phyloP scores from a whole-genome alignment of 176 grass and related monocot species.

The Cenchrus americanus region DNA sequence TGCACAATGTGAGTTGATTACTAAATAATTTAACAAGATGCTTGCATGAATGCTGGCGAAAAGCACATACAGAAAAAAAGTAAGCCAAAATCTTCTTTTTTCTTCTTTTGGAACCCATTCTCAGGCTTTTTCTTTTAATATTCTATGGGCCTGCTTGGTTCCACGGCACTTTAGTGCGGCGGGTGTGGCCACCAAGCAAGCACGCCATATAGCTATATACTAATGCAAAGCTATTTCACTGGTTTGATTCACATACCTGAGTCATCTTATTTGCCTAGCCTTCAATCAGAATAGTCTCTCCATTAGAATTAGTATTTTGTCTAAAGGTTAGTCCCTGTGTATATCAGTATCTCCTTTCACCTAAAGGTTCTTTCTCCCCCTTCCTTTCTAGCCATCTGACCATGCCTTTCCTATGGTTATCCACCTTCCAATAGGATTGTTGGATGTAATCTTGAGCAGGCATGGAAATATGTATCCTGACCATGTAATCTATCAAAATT shows the following conservation, averaged over 20 bases:
- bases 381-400: background rate
- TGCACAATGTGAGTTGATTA: background rate
- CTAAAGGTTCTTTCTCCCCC: background rate
- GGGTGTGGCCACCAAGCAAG: too few relatives aligned
- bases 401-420: background rate
- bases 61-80: background rate
- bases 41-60: background rate
- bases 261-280: background rate
- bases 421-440: background rate
- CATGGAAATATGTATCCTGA: background rate
- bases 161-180: too few relatives aligned
- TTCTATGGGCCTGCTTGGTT: background rate
- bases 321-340: background rate
- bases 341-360: background rate
- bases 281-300: background rate
- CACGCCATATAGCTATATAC: background rate
- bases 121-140: background rate
- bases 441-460: conserved; percentile 25
- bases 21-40: background rate
- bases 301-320: background rate
- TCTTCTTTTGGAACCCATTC: background rate
- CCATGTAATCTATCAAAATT: background rate
- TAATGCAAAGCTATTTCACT: background rate
- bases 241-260: background rate
- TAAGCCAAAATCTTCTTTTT: background rate